Conservation (phyloP, 495 filamentous ascomycete species). For the Cercophora samala region DNA sequence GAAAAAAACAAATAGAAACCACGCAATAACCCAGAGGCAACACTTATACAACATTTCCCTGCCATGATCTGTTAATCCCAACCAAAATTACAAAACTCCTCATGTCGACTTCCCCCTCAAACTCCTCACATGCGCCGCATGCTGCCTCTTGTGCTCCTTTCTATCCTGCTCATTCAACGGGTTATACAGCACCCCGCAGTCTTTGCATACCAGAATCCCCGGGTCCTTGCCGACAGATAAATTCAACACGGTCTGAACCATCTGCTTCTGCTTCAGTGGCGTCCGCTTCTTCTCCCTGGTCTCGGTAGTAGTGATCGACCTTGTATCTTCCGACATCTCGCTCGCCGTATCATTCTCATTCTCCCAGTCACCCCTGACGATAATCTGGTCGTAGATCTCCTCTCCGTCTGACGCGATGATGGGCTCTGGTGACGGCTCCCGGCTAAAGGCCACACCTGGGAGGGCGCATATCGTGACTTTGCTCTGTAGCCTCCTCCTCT, state of each 20-base stretch:
- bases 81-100: not conserved
- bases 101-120: not conserved
- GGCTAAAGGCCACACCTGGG: not conserved
- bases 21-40: not conserved
- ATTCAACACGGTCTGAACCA: constrained; percentile 45
- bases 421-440: not conserved
- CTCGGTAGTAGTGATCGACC: not conserved
- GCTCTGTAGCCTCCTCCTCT: not conserved
- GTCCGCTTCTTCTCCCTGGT: constrained; percentile 11
- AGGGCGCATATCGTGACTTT: not conserved
- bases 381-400: not conserved
- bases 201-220: constrained; percentile 44
- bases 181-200: constrained; percentile 48
- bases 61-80: not conserved
- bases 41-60: not conserved
- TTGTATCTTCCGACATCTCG: not conserved
- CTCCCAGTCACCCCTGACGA: not conserved
- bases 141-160: constrained; percentile 41
- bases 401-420: not conserved
- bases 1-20: not conserved
- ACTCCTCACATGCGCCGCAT: constrained; percentile 28
- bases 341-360: not conserved
- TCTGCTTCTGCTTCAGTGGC: constrained; percentile 22
- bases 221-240: constrained; percentile 35
- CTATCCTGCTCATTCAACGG: constrained; percentile 46